Conservation (phyloP, 177 flowering plant genomes). For the Vitis hybrid region DNA sequence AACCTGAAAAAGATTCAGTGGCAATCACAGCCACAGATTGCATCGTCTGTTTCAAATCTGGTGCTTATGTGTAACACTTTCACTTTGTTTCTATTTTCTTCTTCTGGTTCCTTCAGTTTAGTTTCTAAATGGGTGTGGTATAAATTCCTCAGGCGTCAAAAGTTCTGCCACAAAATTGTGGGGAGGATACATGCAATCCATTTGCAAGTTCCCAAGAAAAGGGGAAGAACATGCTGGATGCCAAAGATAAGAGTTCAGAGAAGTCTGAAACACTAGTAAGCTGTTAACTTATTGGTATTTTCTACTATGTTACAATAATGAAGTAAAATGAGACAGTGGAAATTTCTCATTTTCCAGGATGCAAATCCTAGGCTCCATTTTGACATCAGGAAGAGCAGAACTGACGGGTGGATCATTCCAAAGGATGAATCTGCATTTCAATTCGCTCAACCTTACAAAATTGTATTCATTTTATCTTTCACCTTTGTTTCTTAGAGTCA, state of each 20-base stretch:
- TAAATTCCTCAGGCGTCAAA: constrained; percentile 53
- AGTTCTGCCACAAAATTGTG: constrained; percentile 33
- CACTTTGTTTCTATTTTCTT: constrained; percentile 7
- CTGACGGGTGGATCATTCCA: constrained; percentile 14
- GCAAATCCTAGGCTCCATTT: constrained; percentile 16
- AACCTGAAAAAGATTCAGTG: constrained; percentile 62
- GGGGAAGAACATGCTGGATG: constrained; percentile 17
- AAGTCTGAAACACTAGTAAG: constrained; percentile 36
- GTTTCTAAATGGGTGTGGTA: no score
- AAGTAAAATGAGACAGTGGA: not conserved
- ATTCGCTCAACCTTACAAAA: constrained; percentile 38
- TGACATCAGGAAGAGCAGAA: constrained; percentile 16
- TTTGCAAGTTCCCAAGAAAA: constrained; percentile 16
- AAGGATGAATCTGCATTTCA: constrained; percentile 30
- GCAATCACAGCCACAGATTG: constrained; percentile 50
- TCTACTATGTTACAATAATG: not conserved
- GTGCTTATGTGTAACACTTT: constrained; percentile 46
- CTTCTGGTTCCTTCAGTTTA: no score
- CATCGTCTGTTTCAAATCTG: constrained; percentile 78
- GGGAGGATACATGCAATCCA: constrained; percentile 23
- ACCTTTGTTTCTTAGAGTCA: not conserved
- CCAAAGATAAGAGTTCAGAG: constrained; percentile 21
- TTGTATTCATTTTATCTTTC: constrained; percentile 22
- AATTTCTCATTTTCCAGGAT: constrained; percentile 16
- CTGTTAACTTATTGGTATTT: not conserved